Evolutionary conservation across 257 asterid species (phyloP), one percentile per base, ranked within the genome.

Genomic region (Solanum sejunctum): DNA sequence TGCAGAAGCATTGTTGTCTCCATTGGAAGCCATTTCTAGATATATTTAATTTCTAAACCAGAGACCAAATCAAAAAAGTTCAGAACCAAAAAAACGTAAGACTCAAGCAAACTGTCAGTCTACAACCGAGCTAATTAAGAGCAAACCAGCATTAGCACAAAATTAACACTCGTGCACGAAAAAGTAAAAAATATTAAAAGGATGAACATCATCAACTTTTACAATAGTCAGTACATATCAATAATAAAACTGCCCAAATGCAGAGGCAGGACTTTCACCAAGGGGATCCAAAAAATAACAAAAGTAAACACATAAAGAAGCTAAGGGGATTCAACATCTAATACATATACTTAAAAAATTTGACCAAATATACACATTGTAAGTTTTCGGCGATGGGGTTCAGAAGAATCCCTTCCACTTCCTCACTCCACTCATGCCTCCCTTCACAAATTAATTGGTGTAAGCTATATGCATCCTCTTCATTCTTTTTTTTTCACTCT

Each of bases 21-120:
- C 98, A 36, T 93, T 93, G 6, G 94, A 86, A 84, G 98, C 97
- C 99, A 96, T 96, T 81, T 85, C 41, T 28, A 12, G 82, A 85
- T 67, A 81, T 85, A 84, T 87, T 86, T 84, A 73, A 56, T 80
- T 69, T 83, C 90, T 77, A 80, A 84, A 67, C 77, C 11, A 75
- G 57, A 61, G 56, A 70, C 60, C 54, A 51, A 72, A 60, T 64
- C 52, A 83, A 43, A 70, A 57, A 72, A n/a, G n/a, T 32, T 72
- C 43, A 61, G 77, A 83, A 12, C 20, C 60, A 84, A 39, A 49
- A 73, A 21, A 7, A 13, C 7, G 49, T 21, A 60, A 54, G 79
- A 69, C 80, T 84, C 66, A 64, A 84, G 12, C 55, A 61, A 77
- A 23, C 69, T 41, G 13, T 23, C 72, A 73, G 16, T 41, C 77